phyloP scores from a whole-genome alignment of 2,329 filamentous ascomycete species.

The Rhexocercosporidium sp. region DNA sequence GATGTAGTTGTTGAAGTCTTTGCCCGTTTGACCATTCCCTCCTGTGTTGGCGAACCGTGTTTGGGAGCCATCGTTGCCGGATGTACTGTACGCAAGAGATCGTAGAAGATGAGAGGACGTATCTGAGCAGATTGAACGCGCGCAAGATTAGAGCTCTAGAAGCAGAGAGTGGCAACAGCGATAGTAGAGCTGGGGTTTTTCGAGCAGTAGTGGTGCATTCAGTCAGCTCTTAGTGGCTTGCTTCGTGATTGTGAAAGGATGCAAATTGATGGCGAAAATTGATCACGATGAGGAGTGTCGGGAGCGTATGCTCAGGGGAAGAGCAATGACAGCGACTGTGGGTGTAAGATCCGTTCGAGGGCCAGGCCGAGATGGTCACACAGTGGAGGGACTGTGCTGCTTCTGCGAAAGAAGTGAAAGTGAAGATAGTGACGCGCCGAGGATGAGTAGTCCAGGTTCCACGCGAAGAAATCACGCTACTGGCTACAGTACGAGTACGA shows the following conservation, averaged over 20 bases:
- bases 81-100: neutral
- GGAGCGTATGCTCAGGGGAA: neutral
- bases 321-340: neutral
- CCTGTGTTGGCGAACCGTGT: slow-evolving; percentile 29
- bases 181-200: no score
- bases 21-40: slow-evolving; percentile 30
- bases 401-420: neutral
- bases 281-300: no score
- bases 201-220: neutral
- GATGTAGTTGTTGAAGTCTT: slow-evolving; percentile 35
- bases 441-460: neutral
- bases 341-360: neutral
- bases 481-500: neutral
- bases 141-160: neutral
- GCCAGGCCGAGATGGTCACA: neutral
- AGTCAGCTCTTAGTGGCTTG: neutral
- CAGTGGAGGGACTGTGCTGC: neutral
- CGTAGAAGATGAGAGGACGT: neutral
- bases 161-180: neutral
- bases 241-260: neutral
- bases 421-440: neutral
- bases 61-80: slow-evolving; percentile 38
- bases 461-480: slow-evolving; percentile 6
- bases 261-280: neutral
- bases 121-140: neutral